phyloP scores from a whole-genome alignment of 352 stramenopile species.

The Phytophthora syringae region DNA sequence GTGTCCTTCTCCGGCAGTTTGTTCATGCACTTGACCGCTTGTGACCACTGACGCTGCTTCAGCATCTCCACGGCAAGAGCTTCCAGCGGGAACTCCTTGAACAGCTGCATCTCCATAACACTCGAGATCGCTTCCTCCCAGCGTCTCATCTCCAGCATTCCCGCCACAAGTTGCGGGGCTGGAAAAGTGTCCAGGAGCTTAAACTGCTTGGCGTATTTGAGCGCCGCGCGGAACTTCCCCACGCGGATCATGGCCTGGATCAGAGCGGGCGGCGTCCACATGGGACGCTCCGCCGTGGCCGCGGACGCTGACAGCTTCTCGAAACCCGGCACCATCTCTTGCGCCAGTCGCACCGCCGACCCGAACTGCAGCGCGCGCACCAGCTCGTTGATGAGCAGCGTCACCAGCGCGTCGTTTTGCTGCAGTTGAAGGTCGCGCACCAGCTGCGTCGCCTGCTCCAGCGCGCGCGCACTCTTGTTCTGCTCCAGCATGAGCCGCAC shows the following conservation, averaged over 20 bases:
- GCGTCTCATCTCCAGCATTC: conserved; percentile 69
- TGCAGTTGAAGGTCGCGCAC: conserved; percentile 81
- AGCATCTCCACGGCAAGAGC: conserved; percentile 71
- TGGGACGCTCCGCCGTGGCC: conserved; percentile 29
- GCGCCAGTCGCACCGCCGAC: conserved; percentile 70
- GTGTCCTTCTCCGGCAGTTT: conserved; percentile 59
- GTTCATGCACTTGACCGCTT: conserved; percentile 83
- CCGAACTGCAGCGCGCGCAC: conserved; percentile 73
- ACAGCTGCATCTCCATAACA: conserved; percentile 78
- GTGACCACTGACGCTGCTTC: conserved; percentile 68
- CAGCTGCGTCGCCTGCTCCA: conserved; percentile 71
- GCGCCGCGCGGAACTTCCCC: conserved; percentile 69
- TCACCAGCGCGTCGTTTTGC: conserved; percentile 78
- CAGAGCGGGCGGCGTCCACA: conserved; percentile 81
- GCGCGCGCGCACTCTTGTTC: conserved; percentile 39
- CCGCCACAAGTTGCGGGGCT: conserved; percentile 59
- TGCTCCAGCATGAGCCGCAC: conserved; percentile 76
- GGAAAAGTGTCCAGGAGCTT: conserved; percentile 77
- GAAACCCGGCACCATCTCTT: conserved; percentile 85
- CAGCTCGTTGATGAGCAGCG: conserved; percentile 83
- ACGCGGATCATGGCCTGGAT: conserved; percentile 87
- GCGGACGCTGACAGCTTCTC: conserved; percentile 45
- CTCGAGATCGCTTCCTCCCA: conserved; percentile 80
- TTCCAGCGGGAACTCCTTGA: conserved; percentile 75
- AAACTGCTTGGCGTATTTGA: conserved; percentile 87